Conservation (phyloP, 2,329 filamentous ascomycete species). For the Curvularia sp. region DNA sequence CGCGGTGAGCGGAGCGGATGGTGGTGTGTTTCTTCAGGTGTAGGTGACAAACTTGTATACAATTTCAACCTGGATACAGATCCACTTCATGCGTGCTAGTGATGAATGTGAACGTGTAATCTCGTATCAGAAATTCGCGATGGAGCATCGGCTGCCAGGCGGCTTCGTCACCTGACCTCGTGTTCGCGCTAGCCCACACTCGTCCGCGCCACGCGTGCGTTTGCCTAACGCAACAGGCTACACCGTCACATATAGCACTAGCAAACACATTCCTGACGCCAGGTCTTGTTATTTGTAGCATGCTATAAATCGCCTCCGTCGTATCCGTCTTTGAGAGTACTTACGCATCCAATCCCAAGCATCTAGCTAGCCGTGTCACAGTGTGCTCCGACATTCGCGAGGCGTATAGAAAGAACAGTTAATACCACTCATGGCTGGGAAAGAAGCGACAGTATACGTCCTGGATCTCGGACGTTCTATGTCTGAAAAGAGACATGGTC, state of each 20-base stretch:
- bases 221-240: slow-evolving; percentile 19
- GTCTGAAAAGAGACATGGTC: slow-evolving; percentile 73
- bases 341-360: neutral
- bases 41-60: neutral
- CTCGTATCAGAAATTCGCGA: neutral
- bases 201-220: slow-evolving; percentile 6
- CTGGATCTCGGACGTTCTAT: slow-evolving; percentile 89
- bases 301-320: neutral
- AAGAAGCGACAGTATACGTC: slow-evolving; percentile 92
- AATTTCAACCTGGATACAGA: neutral
- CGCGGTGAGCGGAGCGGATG: neutral
- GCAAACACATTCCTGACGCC: neutral
- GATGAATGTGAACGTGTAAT: neutral
- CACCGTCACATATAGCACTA: neutral
- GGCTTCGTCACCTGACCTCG: slow-evolving; percentile 8
- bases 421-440: slow-evolving; percentile 75
- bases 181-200: slow-evolving; percentile 3
- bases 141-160: neutral
- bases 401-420: slow-evolving; percentile 5
- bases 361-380: neutral
- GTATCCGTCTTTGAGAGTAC: neutral
- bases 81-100: neutral
- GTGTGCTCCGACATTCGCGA: neutral
- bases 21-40: neutral
- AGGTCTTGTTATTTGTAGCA: neutral